Evolutionary conservation across 108 stramenopile species (phyloP).

Genomic region (Fragilaria radians): DNA sequence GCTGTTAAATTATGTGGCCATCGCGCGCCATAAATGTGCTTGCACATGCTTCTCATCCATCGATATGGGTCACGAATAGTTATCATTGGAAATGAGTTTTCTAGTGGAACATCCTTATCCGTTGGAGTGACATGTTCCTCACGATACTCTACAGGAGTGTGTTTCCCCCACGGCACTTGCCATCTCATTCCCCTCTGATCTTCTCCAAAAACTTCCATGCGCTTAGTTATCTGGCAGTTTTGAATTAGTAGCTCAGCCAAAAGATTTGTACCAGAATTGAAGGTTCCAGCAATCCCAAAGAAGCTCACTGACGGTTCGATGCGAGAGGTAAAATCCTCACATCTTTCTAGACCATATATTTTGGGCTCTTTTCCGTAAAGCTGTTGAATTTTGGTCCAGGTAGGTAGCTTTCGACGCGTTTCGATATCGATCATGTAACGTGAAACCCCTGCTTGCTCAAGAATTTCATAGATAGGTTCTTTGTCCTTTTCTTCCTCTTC

Average conservation of each 20-base stretch:
- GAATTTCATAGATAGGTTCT: conserved; percentile 41
- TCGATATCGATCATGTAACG: conserved; percentile 29
- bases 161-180: conserved; percentile 63
- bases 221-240: conserved; percentile 22
- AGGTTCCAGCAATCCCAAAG: conserved; percentile 18
- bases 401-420: conserved; percentile 39
- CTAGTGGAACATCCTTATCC: conserved; percentile 12
- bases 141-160: conserved; percentile 25
- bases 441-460: conserved; percentile 34
- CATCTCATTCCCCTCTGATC: conserved; percentile 39
- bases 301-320: neutral
- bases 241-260: conserved; percentile 11
- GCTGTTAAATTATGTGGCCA: conserved; percentile 7
- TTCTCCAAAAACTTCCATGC: conserved; percentile 15
- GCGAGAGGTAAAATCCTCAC: neutral
- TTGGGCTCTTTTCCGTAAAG: conserved; percentile 39
- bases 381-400: conserved; percentile 51
- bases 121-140: conserved; percentile 13
- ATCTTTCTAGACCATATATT: conserved; percentile 24
- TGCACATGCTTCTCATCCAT: conserved; percentile 76
- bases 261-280: conserved; percentile 20
- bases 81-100: conserved; percentile 56
- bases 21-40: conserved; percentile 34
- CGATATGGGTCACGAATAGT: conserved; percentile 65
- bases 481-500: conserved; percentile 14